phyloP scores from a whole-genome alignment of 2,329 filamentous ascomycete genomes.

The Colletotrichum sp. region DNA sequence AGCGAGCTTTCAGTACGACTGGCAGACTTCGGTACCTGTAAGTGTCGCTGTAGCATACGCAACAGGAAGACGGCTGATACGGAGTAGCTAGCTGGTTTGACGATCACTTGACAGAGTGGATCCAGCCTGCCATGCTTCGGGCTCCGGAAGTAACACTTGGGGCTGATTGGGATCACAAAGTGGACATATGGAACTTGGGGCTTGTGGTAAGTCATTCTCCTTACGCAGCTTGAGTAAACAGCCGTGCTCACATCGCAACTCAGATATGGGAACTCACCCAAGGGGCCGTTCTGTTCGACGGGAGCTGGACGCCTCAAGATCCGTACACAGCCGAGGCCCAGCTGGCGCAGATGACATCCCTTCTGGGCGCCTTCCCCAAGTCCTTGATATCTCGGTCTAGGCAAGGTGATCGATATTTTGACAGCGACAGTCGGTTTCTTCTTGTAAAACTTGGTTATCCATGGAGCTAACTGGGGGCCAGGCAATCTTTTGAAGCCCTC shows the following conservation, averaged over 20 bases:
- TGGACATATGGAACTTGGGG: neutral
- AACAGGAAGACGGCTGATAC: neutral
- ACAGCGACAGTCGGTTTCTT: neutral
- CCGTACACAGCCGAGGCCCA: neutral
- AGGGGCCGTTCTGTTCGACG: neutral
- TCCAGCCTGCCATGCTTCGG: neutral
- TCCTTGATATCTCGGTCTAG: neutral
- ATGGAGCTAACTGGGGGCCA: neutral
- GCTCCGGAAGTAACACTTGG: neutral
- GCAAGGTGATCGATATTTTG: neutral
- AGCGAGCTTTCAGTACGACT: neutral
- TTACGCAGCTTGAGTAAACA: fast-evolving
- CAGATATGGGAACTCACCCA: neutral
- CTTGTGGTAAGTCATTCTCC: neutral
- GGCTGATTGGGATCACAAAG: neutral
- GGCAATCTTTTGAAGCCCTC: neutral
- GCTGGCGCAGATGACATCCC: neutral
- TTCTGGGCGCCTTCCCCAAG: neutral
- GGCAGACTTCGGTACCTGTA: neutral
- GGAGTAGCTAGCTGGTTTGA: neutral
- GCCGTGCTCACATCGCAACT: neutral
- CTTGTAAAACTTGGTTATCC: too few relatives aligned
- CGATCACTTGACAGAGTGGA: neutral
- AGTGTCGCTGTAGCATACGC: neutral
- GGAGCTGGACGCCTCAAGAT: neutral